Percentiles rank a stretch among this genome's conserved stretches.
Conservation (phyloP, 352 stramenopile genomes). For the Globisporangium spinosum region DNA sequence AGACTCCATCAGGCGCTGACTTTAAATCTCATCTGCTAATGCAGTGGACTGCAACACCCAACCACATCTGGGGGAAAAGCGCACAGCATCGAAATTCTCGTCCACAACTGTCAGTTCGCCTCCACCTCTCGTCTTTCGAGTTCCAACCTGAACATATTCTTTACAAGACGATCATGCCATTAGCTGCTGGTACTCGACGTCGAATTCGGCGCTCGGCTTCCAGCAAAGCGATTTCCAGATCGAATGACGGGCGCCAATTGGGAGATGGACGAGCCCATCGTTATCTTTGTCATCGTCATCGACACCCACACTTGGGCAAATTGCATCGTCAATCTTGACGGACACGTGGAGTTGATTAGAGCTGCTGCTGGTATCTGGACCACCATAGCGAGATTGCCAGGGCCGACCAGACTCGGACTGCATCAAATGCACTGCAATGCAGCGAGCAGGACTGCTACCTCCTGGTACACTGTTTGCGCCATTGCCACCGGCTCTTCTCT, state of each 20-base stretch:
- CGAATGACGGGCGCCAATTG: constrained; percentile 2
- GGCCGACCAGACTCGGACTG: no score
- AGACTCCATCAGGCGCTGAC: no score
- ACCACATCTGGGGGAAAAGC: no score
- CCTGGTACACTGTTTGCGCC: not conserved
- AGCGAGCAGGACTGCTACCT: not conserved
- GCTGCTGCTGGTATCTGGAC: not conserved
- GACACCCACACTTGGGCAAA: not conserved
- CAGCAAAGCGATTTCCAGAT: constrained; percentile 16
- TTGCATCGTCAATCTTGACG: not conserved
- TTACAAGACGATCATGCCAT: not conserved
- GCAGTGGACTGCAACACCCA: no score
- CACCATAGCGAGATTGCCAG: not conserved
- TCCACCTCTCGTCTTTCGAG: no score
- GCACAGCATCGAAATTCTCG: no score
- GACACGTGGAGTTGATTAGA: not conserved
- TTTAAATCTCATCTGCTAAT: no score
- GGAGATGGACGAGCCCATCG: not conserved
- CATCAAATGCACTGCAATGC: not conserved
- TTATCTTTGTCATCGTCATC: not conserved
- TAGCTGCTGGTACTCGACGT: constrained; percentile 15
- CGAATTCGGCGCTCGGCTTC: constrained; percentile 6
- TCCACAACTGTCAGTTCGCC: no score
- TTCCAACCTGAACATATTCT: not conserved
- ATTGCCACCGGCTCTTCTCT: not conserved